A percentile compares a stretch with the other conserved stretches of the same genome.
Evolutionary conservation across 228 moss, liverwort and hornwort species (phyloP).

Genomic region (Sphagnum magellanicum): DNA sequence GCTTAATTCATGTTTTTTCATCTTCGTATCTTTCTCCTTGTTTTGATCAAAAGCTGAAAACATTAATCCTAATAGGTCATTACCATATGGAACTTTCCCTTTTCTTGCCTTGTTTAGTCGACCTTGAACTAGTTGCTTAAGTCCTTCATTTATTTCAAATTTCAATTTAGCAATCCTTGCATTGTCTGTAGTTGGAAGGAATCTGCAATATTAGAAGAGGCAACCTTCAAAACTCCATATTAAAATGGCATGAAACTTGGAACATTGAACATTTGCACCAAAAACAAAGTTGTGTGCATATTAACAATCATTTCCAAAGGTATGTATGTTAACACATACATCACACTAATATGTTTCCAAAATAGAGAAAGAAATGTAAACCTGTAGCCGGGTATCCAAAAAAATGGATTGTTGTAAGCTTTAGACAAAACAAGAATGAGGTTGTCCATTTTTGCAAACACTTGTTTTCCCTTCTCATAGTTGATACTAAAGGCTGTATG

Average conservation of each 20-base stretch:
- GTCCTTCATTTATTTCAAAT: slow-evolving; percentile 6
- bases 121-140: slow-evolving; percentile 13
- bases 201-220: not conserved
- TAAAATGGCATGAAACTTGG: not conserved
- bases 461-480: slow-evolving; percentile 32
- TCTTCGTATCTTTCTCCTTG: slow-evolving; percentile 5
- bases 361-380: too few relatives aligned
- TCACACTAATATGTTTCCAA: not conserved
- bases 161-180: not conserved
- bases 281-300: not conserved
- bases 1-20: slow-evolving; percentile 14
- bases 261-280: not conserved
- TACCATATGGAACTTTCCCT: slow-evolving; percentile 8
- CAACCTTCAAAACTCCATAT: not conserved
- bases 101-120: slow-evolving; percentile 10
- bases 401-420: slow-evolving; percentile 13
- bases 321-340: not conserved
- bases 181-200: slow-evolving; percentile 19
- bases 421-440: slow-evolving; percentile 23
- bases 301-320: slow-evolving; percentile 28
- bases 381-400: too few relatives aligned
- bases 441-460: slow-evolving; percentile 16
- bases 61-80: slow-evolving; percentile 36
- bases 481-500: slow-evolving; percentile 32
- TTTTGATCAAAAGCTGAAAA: slow-evolving; percentile 5